Evolutionary conservation across 257 asterid species (phyloP), one percentile per base, ranked within the genome.

Genomic region (Jaltomata sinuosa): DNA sequence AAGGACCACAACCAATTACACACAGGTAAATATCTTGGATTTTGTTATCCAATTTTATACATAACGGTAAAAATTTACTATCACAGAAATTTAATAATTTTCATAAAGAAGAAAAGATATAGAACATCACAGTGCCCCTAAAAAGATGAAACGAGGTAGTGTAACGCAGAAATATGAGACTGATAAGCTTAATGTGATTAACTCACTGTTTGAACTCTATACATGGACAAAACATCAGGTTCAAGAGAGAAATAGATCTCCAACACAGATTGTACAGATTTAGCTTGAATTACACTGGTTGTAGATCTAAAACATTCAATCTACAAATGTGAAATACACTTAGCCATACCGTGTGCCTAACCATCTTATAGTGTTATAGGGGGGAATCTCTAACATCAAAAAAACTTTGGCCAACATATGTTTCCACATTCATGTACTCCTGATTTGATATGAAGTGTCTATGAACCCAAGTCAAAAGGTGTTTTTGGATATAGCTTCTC

Each of bases 401-500:
- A 86, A 83, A 80, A 47, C 57, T 45, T 82, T 80, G 79, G 59
- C 27, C 57, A 53, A 40, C 1, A 54, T 72, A 25, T 45, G 19
- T 52, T 5, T 47, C 59, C 64, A 40, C 47, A 16, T 81, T n/a
- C 29, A 11, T 34, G 1, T 9, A 47, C 68, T 64, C 84, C 29
- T 38, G 36, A 22, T 61, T 32, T 76, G 80, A 61, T 47, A 11
- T 78, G 47, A 45, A 57, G 55, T 8, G 49, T 4, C 80, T 6
- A 10, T 27, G 9, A 81, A 34, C 77, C 79, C 74, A 29, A 27
- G 27, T 87, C 85, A 96, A 49, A 96, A 76, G 19, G 93, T 91
- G 91, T 87, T 95, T 84, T 92, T 97, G 29, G 99, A 95, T 77
- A 97, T 91, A 31, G 87, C 98, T 84, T 97, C 99, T 4, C 96